Conservation (phyloP, 805 yeast genomes). For the Wilhelminamyces savonicus region DNA sequence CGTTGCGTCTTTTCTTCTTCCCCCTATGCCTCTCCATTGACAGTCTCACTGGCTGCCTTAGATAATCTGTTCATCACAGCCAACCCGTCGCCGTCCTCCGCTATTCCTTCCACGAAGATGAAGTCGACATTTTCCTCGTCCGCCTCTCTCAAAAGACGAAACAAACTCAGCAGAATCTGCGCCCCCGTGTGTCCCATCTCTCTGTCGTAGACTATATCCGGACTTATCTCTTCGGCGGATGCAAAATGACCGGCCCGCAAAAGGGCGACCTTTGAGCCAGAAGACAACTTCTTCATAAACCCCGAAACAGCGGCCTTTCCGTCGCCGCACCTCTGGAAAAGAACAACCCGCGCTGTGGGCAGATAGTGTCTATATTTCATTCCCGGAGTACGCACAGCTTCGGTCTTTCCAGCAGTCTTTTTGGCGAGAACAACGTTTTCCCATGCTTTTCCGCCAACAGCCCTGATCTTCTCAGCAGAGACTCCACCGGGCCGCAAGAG, state of each 20-base stretch:
- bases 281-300: constrained; percentile 10
- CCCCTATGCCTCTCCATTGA: constrained; percentile 5
- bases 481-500: constrained; percentile 93
- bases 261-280: constrained; percentile 41
- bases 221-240: constrained; percentile 10
- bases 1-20: too few species aligned
- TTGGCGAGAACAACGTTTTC: constrained; percentile 54
- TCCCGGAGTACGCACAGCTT: constrained; percentile 87
- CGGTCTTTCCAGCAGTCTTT: constrained; percentile 56
- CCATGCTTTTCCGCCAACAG: constrained; percentile 69
- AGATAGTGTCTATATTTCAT: constrained; percentile 97
- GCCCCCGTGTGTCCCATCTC: constrained; percentile 41
- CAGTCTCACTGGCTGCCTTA: constrained; percentile 68
- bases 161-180: constrained; percentile 71
- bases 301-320: constrained; percentile 28
- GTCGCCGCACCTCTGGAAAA: constrained; percentile 49
- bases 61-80: constrained; percentile 90
- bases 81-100: constrained; percentile 71
- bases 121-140: constrained; percentile 64
- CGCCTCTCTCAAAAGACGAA: constrained; percentile 64
- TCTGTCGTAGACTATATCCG: constrained; percentile 17
- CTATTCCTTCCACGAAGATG: constrained; percentile 81
- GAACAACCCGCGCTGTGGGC: constrained; percentile 76
- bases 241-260: constrained; percentile 38
- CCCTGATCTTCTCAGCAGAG: constrained; percentile 65